Base-by-base conservation (phyloP, 192 early-diverging fungal species). In the Chytriomyces hyalinus region DNA sequence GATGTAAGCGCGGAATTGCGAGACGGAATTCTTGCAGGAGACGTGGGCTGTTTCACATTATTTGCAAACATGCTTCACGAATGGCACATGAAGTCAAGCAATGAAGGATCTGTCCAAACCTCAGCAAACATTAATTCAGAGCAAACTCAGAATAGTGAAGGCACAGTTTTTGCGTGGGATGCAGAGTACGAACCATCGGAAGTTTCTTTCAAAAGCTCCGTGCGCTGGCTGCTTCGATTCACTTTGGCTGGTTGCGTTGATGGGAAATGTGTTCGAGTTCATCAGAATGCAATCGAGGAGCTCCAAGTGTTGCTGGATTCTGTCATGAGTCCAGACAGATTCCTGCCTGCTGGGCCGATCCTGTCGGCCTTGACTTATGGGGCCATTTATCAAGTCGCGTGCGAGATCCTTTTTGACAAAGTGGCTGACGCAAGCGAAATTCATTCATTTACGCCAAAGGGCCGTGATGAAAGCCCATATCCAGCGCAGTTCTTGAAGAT, bases 141-240 rank as follows among this genome's bases (percentile, higher is more conserved):
- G 13, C 15, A 13, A 26, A 11, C 26, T 26, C 20, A 11, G 13
- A 65, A 26, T 20, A 65, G 64, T 65, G 64, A 43, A 20, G 64
- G 36, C 64, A 65, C 24, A 48, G 50, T 64, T 13, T 22, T 13
- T 26, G n/a, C 20, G 7, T 69, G 49, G 51, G 78, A 70, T 26
- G 51, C 9, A 17, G 77, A 75, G 44, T 80, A 81, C 60, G 83
- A 81, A 57, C 72, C 72, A 17, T 70, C 80, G 4, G 83, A 84
- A 71, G 59, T 67, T 11, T 62, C 81, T 4, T 84, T 86, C 66
- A 80, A 81, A 62, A 79, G 82, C 26, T 77, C 78, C 44, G 45
- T 86, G 26, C 60, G 80, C 11, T 86, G 85, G 82, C 45, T 82
- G 6, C 73, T 82, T 22, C 17, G 10, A 28, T 53, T 73, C 46